phyloP scores from a whole-genome alignment of 129 eudicot genomes.

The Helichrysum umbraculigerum region DNA sequence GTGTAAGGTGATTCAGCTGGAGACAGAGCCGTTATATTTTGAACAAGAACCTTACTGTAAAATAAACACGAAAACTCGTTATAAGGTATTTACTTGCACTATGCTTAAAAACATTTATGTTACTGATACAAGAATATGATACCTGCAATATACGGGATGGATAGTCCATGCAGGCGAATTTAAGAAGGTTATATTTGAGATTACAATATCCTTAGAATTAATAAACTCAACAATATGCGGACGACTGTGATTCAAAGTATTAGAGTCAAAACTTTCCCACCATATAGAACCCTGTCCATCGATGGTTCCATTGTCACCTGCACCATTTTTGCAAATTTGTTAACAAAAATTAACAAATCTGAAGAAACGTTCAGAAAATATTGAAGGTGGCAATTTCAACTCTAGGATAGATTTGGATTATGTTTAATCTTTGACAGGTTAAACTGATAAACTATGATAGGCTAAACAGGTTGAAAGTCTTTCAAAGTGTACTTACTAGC shows the following conservation, averaged over 20 bases:
- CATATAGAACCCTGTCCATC: conserved; percentile 94
- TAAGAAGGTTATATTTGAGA: conserved; percentile 82
- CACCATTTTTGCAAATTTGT: neutral
- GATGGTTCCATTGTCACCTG: conserved; percentile 88
- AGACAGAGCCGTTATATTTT: conserved; percentile 66
- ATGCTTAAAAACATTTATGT: neutral
- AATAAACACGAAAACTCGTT: conserved; percentile 18
- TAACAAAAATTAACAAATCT: neutral
- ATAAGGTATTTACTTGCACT: neutral
- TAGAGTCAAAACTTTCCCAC: conserved; percentile 68
- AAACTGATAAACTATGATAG: neutral
- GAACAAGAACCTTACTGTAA: conserved; percentile 76
- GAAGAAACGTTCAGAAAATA: neutral
- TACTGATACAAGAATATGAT: neutral
- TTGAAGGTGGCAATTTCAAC: neutral
- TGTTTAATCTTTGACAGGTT: neutral
- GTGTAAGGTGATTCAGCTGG: conserved; percentile 78
- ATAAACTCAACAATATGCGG: conserved; percentile 84
- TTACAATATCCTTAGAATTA: conserved; percentile 57
- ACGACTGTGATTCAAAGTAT: conserved; percentile 72
- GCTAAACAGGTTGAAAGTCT: neutral
- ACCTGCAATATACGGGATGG: conserved; percentile 91
- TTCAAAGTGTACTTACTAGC: neutral
- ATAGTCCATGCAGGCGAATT: conserved; percentile 81
- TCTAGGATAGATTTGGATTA: neutral